These are phyloP conservation scores for Stephanodiscus triporus DNA, from an alignment of 108 stramenopile species.

Conservation along the genomic window DNA sequence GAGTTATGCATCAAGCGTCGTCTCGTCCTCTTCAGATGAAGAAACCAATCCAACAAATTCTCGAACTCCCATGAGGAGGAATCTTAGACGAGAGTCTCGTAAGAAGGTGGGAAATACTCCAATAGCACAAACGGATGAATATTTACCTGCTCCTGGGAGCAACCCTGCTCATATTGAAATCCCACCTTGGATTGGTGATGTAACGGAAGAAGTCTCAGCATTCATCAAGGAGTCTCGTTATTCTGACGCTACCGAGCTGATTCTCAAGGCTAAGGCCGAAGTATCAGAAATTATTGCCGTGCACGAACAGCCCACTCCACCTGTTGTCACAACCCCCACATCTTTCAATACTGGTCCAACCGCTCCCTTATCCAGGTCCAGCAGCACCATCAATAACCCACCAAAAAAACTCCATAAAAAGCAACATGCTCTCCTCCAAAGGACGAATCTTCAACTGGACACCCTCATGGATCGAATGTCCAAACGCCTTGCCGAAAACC, in stretches of 20 bases:
- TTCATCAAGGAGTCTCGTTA: conserved; percentile 85
- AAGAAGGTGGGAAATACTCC: conserved; percentile 23
- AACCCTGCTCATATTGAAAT: conserved; percentile 56
- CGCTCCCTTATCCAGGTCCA: background rate
- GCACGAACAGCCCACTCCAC: conserved; percentile 26
- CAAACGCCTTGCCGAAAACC: conserved; percentile 73
- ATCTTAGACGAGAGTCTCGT: conserved; percentile 12
- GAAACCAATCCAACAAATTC: conserved; percentile 6
- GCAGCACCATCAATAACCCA: conserved; percentile 44
- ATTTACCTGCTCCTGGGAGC: background rate
- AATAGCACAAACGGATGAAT: conserved; percentile 1
- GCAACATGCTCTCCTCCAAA: conserved; percentile 55
- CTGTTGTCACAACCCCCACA: conserved; percentile 11
- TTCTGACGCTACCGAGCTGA: conserved; percentile 79
- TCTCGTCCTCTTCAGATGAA: conserved; percentile 47
- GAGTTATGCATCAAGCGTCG: conserved; percentile 43
- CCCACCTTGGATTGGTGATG: conserved; percentile 75
- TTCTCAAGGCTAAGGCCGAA: conserved; percentile 77
- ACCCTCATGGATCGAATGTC: conserved; percentile 64
- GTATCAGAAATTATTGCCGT: conserved; percentile 57
- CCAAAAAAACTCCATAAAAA: conserved; percentile 63
- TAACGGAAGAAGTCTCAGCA: conserved; percentile 74
- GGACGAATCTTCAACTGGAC: conserved; percentile 54
- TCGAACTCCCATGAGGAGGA: conserved; percentile 40
- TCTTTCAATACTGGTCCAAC: conserved; percentile 8